phyloP scores from a whole-genome alignment of 2,329 filamentous ascomycete genomes.

The Hypomyces rosellus region DNA sequence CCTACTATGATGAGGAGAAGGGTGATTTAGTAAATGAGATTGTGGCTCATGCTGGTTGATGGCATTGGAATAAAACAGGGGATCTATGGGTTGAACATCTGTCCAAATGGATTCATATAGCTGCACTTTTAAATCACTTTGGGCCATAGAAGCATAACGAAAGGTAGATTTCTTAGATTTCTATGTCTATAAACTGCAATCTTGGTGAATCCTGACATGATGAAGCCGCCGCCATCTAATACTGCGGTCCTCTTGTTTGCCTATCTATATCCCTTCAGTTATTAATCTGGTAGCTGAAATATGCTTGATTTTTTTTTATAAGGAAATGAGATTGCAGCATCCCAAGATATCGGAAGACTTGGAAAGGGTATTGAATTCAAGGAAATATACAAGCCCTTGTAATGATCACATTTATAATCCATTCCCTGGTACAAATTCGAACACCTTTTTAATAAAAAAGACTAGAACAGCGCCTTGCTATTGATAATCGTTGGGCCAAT shows the following conservation, averaged over 20 bases:
- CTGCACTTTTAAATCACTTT: not conserved
- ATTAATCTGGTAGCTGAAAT: too few species aligned
- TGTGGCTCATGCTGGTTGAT: constrained; percentile 81
- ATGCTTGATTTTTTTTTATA: too few species aligned
- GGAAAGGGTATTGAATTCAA: too few species aligned
- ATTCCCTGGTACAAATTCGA: not conserved
- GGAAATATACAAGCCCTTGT: too few species aligned
- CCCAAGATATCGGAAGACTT: too few species aligned
- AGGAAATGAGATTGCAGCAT: too few species aligned
- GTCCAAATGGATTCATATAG: not conserved
- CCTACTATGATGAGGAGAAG: constrained; percentile 62
- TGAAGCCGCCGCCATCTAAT: too few species aligned
- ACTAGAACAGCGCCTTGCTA: not conserved
- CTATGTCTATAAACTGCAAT: too few species aligned
- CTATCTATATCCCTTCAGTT: too few species aligned
- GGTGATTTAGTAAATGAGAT: constrained; percentile 85
- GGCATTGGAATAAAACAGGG: not conserved
- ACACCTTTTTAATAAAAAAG: not conserved
- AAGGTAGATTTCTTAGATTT: not conserved
- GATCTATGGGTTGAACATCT: not conserved
- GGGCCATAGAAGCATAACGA: not conserved
- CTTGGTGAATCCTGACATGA: too few species aligned
- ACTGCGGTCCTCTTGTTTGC: too few species aligned
- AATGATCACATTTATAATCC: too few species aligned
- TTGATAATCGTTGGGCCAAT: not conserved